These are phyloP conservation scores for Pseudophaeomoniella oleicola DNA, from an alignment of 2,329 filamentous ascomycete genomes.

Conservation along the genomic window DNA sequence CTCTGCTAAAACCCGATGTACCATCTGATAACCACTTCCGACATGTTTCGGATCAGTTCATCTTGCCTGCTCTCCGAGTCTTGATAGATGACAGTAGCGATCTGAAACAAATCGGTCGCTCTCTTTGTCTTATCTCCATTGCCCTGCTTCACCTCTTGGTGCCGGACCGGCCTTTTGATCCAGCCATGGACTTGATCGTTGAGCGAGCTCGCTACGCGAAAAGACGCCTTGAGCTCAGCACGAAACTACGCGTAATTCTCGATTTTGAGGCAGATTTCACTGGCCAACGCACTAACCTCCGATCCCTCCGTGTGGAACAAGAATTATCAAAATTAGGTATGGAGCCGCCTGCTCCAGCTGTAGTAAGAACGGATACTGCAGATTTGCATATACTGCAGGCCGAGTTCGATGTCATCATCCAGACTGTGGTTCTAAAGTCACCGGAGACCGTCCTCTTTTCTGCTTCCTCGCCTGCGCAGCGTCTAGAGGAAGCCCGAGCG, in stretches of 20 bases:
- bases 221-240: conserved; percentile 39
- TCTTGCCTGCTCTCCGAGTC: background rate
- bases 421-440: conserved; percentile 37
- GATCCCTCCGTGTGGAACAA: conserved; percentile 46
- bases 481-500: conserved; percentile 21
- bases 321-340: conserved; percentile 51
- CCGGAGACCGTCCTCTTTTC: conserved; percentile 16
- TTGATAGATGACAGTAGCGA: conserved; percentile 5
- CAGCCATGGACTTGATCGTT: conserved; percentile 47
- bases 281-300: conserved; percentile 52
- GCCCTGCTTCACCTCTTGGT: conserved; percentile 67
- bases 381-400: conserved; percentile 61
- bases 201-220: conserved; percentile 46
- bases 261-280: conserved; percentile 54
- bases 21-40: background rate
- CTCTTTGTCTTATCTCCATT: conserved; percentile 64
- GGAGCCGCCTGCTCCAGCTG: conserved; percentile 48
- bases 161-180: conserved; percentile 76
- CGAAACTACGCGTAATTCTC: conserved; percentile 45
- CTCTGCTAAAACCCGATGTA: background rate
- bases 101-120: conserved; percentile 34
- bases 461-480: background rate
- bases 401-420: conserved; percentile 66
- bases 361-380: conserved; percentile 57
- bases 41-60: background rate